Base-by-base conservation (phyloP, 2,329 filamentous ascomycete species). In the Dryadomyces sulphureus region DNA sequence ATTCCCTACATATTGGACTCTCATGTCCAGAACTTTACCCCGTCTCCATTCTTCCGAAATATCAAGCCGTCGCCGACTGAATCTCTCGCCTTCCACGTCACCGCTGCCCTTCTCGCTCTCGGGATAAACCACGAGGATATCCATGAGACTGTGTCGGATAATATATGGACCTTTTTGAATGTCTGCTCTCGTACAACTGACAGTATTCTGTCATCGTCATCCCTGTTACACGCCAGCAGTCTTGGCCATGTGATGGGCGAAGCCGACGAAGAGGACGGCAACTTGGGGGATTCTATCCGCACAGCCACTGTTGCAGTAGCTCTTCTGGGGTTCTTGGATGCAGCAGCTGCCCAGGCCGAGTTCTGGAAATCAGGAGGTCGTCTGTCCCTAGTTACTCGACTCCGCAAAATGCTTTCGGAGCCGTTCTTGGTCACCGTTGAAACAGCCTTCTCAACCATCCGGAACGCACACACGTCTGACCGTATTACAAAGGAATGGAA, bases 21-120 rank as follows among this genome's bases (percentile, higher is more conserved):
- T 5, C 85, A 90, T 57, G 68, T 75, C 30, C 90, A 95, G 60
- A 65, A 76, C 17, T 86, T 96, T 55, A 73, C 77, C 8, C 70
- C 81, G 5, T 94, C 89, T 45, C 86, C 88, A 1, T 85, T 84
- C 60, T 82, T 95, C 54, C 81, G 82, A 54, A 79, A 78, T 54
- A 76, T 94, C 59, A 81, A 89, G 50, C 87, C 87, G 1, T 93
- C 86, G 4, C 90, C 93, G 19, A 92, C 87, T 69, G 90, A 96
- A 62, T 74, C 81, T 1, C 68, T 96, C 27, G 81, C 85, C 3
- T 81, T 80, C 55, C 79, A 85, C 55, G 74, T 98, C 35, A 83
- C 87, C 0, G 76, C 75, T 5, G 89, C 89, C 5, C 68, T 96
- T 7, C 72, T 98, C n/a, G 77, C 81, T 1, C 68, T 98, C 20